Evolutionary conservation across 257 asterid species (phyloP).

Genomic region (Thymus mandschuricus): DNA sequence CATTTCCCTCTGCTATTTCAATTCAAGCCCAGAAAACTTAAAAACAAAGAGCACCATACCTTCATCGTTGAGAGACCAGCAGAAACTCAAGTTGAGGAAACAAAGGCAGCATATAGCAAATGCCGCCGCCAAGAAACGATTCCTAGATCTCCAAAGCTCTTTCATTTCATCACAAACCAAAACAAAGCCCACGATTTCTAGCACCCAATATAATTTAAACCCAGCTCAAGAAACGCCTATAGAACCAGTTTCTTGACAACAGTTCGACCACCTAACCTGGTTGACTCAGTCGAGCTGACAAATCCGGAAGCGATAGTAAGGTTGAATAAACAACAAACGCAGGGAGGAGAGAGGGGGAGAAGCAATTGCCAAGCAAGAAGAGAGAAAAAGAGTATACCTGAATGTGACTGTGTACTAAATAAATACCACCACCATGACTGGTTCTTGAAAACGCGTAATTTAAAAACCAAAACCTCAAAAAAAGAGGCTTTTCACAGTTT

Average conservation of each 20-base stretch:
- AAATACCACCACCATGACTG: slow-evolving; percentile 43
- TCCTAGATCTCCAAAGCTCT: slow-evolving; percentile 39
- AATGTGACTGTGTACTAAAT: slow-evolving; percentile 33
- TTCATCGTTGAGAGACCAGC: slow-evolving; percentile 65
- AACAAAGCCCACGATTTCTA: slow-evolving; percentile 27
- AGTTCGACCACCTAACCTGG: slow-evolving; percentile 33
- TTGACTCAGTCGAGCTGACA: slow-evolving; percentile 46
- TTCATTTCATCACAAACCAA: slow-evolving; percentile 44
- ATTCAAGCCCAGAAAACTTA: slow-evolving; percentile 37
- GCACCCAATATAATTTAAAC: slow-evolving; percentile 25
- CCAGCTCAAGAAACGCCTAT: slow-evolving; percentile 14
- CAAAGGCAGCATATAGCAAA: slow-evolving; percentile 28
- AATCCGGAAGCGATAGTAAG: slow-evolving; percentile 19
- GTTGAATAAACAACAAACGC: slow-evolving; percentile 27
- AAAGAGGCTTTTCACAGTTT: not conserved
- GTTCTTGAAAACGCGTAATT: slow-evolving; percentile 46
- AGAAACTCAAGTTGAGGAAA: slow-evolving; percentile 37
- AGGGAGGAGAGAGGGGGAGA: not conserved
- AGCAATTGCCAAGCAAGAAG: slow-evolving; percentile 27
- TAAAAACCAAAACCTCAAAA: slow-evolving; percentile 19
- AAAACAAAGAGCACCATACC: slow-evolving; percentile 45
- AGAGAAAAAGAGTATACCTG: slow-evolving; percentile 20
- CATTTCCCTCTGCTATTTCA: slow-evolving; percentile 40
- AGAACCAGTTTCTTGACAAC: slow-evolving; percentile 34
- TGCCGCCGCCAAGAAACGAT: slow-evolving; percentile 32